Evolutionary conservation across 116 monocot genomes (phyloP).

Genomic region (Dioscorea cayenensis): DNA sequence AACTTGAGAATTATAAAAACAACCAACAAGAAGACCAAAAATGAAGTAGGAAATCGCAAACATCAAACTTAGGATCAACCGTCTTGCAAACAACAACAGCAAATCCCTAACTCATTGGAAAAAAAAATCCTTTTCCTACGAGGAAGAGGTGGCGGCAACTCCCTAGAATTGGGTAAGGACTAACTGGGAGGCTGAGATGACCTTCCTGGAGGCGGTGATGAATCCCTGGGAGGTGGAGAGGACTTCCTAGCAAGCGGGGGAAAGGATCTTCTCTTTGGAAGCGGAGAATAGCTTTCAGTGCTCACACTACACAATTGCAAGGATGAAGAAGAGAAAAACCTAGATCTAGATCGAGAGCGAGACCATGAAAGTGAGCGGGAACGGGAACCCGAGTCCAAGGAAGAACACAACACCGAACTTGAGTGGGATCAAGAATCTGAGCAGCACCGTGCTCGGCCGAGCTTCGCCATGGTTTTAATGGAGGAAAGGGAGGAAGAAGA

Average conservation of each 20-base stretch:
- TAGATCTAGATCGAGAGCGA: conserved; percentile 56
- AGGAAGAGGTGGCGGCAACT: no score
- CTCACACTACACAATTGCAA: conserved; percentile 50
- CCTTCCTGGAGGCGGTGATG: neutral
- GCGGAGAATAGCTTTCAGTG: conserved; percentile 4
- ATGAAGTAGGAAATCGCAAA: no score
- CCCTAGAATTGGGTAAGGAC: no score
- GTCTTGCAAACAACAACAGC: no score
- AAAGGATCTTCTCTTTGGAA: neutral
- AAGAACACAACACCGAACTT: conserved; percentile 22
- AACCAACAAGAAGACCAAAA: no score
- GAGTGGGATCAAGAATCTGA: conserved; percentile 51
- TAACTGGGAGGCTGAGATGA: no score
- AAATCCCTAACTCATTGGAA: no score
- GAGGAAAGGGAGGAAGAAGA: neutral
- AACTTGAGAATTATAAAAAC: no score
- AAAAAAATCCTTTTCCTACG: no score
- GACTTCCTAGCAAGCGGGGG: neutral
- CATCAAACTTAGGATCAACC: no score
- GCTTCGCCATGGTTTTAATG: conserved; percentile 52
- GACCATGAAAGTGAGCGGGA: conserved; percentile 56
- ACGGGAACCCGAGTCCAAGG: neutral
- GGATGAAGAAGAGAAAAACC: conserved; percentile 64
- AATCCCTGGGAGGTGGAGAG: no score
- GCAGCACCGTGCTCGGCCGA: conserved; percentile 44